These are phyloP conservation scores for Miscanthus lutarioriparius DNA, from an alignment of 176 grass and related monocot genomes.

Conservation along the genomic window DNA sequence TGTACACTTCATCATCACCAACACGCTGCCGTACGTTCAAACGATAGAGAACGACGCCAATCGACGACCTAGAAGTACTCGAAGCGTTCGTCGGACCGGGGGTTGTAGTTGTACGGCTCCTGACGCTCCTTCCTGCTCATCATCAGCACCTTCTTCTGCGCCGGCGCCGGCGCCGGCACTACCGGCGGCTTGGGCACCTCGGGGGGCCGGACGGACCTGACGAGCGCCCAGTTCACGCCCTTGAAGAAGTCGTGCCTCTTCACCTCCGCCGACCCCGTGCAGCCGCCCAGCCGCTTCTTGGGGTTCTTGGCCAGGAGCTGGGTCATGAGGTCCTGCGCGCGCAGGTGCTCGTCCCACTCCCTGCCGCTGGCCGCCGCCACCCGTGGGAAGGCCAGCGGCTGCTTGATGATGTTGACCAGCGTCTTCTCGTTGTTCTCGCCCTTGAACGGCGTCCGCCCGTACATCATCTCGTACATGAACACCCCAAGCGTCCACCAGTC, in stretches of 20 bases:
- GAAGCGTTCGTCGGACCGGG: constrained; percentile 40
- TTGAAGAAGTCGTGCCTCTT: constrained; percentile 85
- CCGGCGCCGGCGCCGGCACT: neutral
- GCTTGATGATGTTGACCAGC: constrained; percentile 78
- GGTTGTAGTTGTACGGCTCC: constrained; percentile 51
- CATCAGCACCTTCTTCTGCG: constrained; percentile 29
- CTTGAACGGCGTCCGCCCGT: constrained; percentile 83
- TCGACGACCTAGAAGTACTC: constrained; percentile 60
- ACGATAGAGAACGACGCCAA: neutral
- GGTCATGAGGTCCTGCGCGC: constrained; percentile 66
- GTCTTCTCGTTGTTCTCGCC: constrained; percentile 85
- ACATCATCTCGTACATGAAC: constrained; percentile 94
- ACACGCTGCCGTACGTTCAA: neutral
- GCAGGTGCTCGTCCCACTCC: constrained; percentile 56
- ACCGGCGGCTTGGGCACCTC: constrained; percentile 50
- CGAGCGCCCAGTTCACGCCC: constrained; percentile 85
- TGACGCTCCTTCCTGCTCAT: constrained; percentile 61
- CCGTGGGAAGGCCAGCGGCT: constrained; percentile 62
- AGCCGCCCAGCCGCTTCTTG: constrained; percentile 60
- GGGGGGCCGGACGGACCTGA: constrained; percentile 79
- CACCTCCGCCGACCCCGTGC: constrained; percentile 72
- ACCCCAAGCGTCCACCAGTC: constrained; percentile 95
- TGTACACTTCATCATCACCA: constrained; percentile 25
- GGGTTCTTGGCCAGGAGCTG: constrained; percentile 79
- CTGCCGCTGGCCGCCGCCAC: neutral